Evolutionary conservation across 1,284 basidiomycete genomes (phyloP), one percentile per base, ranked within the genome.

Genomic region (Malassezia cuniculi): DNA sequence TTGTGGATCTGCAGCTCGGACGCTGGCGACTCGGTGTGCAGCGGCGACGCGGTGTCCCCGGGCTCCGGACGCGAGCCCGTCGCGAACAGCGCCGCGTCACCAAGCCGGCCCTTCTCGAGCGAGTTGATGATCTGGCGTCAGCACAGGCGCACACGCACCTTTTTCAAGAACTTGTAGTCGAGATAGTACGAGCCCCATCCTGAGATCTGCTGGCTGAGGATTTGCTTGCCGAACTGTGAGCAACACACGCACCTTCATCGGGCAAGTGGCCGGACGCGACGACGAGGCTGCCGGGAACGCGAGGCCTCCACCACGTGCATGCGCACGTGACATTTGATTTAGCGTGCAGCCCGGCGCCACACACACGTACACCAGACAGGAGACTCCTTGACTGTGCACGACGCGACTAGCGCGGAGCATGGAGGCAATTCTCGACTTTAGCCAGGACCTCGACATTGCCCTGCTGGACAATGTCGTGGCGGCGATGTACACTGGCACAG

Each of bases 111-210:
- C 27, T 85, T 83, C 41, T 82, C 80, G 48, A 95, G 78, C n/a
- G 90, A 93, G 49, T 93, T 95, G 67, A 97, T 93, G 63, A 97
- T 95, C 76, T 72, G 31, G 4, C 9, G 8, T 16, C 7, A 25
- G 34, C 25, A 29, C 29, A n/a, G n/a, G 15, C 15, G 16, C 6
- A 27, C 18, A 26, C 67, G 29, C 19, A 69, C 72, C 68, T 90
- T 90, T 72, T 93, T 93, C 68, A 93, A 75, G 56, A 82, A 82
- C 73, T 97, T 99, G 76, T 99, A 99, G 72, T 97, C 93, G 54
- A 95, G 78, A 70, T 97, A 97, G 72, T 85, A 87, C 20, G 76
- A 70, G 16, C 84, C 85, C 93, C 93, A 99, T 71, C 89, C 89
- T 37, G 93, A 87, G 41, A 95, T 80, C 71, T 94, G 87, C 69